A percentile compares a stretch with the other conserved stretches of the same genome.
Conservation (phyloP, 768 basidiomycete species). For the Kwoniella sp. region DNA sequence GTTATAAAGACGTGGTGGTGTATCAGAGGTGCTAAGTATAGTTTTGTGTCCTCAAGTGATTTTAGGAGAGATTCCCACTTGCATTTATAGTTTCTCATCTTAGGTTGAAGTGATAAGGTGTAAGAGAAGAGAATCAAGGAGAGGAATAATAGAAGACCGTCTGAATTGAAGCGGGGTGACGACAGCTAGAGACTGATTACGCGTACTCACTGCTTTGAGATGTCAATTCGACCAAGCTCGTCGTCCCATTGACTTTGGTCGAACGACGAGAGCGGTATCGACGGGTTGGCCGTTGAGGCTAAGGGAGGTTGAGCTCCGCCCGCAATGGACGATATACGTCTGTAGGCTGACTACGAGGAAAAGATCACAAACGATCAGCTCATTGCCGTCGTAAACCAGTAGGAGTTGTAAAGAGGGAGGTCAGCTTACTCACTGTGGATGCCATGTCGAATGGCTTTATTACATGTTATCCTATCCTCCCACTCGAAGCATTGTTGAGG, state of each 20-base stretch:
- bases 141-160: conserved; percentile 5
- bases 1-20: too few species aligned
- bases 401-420: neutral
- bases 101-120: conserved; percentile 16
- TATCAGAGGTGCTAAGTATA: conserved; percentile 70
- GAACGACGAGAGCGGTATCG: conserved; percentile 10
- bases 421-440: conserved; percentile 17
- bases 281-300: neutral
- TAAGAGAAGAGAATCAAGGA: neutral
- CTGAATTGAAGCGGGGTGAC: too few species aligned
- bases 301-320: neutral
- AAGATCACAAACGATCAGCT: neutral
- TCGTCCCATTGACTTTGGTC: conserved; percentile 65
- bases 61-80: conserved; percentile 99
- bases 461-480: conserved; percentile 27
- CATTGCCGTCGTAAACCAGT: neutral
- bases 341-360: neutral
- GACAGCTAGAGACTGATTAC: conserved; percentile 6
- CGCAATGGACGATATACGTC: neutral
- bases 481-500: conserved; percentile 6
- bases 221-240: conserved; percentile 76
- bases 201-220: conserved; percentile 82
- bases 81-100: conserved; percentile 67
- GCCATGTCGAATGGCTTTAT: conserved; percentile 16
- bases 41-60: conserved; percentile 67